A percentile compares a stretch with the other conserved stretches of the same genome.
phyloP scores from a whole-genome alignment of 345 rosid genomes.

The Xanthoceras sorbifolium region DNA sequence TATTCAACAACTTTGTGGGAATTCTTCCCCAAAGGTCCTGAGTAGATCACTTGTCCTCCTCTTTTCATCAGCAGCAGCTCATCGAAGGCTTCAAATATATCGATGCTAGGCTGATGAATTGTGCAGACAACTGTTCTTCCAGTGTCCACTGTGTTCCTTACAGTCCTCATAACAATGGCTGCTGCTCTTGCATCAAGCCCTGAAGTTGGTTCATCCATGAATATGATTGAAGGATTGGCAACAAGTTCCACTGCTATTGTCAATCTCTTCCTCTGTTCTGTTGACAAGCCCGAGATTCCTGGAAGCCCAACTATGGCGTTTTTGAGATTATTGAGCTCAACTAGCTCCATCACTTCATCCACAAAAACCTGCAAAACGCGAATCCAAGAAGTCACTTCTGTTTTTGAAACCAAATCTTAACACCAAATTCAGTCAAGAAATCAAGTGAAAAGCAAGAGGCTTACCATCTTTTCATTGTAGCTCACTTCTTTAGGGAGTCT shows the following conservation, averaged over 20 bases:
- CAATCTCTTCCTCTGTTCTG: constrained; percentile 59
- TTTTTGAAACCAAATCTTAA: neutral
- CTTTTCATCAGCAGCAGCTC: constrained; percentile 58
- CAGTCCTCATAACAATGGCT: constrained; percentile 61
- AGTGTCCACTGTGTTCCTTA: constrained; percentile 55
- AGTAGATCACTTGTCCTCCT: constrained; percentile 55
- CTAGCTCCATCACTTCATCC: constrained; percentile 54
- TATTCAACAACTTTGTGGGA: constrained; percentile 53
- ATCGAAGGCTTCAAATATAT: constrained; percentile 63
- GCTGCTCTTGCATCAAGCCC: constrained; percentile 67
- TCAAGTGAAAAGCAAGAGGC: neutral
- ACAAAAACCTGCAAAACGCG: constrained; percentile 40
- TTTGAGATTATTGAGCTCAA: constrained; percentile 46
- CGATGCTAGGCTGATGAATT: constrained; percentile 63
- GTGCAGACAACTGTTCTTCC: constrained; percentile 67
- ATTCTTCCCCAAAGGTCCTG: constrained; percentile 49
- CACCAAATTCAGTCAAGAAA: neutral
- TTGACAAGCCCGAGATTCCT: constrained; percentile 51
- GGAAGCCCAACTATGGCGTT: constrained; percentile 57
- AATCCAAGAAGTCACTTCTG: neutral
- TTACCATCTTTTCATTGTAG: neutral
- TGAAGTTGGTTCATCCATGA: constrained; percentile 65
- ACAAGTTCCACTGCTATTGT: constrained; percentile 66
- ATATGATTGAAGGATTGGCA: constrained; percentile 61
- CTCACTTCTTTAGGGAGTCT: neutral